Evolutionary conservation across 176 grass and related monocot species (phyloP).

Genomic region (Chrysopogon serrulatus): DNA sequence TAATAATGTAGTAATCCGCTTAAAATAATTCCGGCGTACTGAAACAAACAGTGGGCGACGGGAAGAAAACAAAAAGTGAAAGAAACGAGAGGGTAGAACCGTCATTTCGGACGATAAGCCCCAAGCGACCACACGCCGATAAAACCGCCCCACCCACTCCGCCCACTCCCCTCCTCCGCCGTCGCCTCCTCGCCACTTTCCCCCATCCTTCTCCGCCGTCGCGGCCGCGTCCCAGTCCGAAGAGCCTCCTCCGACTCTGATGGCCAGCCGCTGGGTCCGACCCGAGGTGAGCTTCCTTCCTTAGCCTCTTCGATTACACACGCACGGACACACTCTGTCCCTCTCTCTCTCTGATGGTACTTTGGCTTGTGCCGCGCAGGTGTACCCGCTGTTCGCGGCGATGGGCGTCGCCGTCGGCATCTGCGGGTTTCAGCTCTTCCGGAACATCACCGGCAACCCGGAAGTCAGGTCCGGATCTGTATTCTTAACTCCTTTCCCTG

Average conservation of each 20-base stretch:
- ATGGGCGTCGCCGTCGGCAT: slow-evolving; percentile 61
- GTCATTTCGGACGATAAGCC: slow-evolving; percentile 18
- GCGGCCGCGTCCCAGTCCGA: not conserved
- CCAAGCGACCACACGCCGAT: not conserved
- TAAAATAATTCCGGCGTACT: not conserved
- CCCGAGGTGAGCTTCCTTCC: slow-evolving; percentile 51
- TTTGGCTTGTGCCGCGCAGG: slow-evolving; percentile 32
- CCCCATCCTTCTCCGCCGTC: slow-evolving; percentile 9
- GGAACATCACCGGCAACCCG: slow-evolving; percentile 78
- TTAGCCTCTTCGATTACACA: not conserved
- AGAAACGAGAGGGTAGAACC: not conserved
- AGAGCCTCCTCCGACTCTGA: slow-evolving; percentile 19
- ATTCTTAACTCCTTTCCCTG: not conserved
- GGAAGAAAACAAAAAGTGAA: not conserved
- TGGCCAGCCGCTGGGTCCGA: slow-evolving; percentile 77
- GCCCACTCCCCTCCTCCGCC: not conserved
- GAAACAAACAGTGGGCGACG: not conserved
- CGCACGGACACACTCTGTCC: not conserved
- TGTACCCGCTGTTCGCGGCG: slow-evolving; percentile 92
- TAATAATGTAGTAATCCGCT: too few species aligned
- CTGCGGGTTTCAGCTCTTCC: slow-evolving; percentile 57
- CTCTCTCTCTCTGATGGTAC: not conserved
- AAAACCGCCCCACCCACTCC: slow-evolving; percentile 18
- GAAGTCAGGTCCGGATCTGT: slow-evolving; percentile 69
- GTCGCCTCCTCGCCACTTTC: slow-evolving; percentile 8